These are phyloP conservation scores for Diutina neorugosa DNA, from an alignment of 1,139 yeast genomes.

Conservation along the genomic window DNA sequence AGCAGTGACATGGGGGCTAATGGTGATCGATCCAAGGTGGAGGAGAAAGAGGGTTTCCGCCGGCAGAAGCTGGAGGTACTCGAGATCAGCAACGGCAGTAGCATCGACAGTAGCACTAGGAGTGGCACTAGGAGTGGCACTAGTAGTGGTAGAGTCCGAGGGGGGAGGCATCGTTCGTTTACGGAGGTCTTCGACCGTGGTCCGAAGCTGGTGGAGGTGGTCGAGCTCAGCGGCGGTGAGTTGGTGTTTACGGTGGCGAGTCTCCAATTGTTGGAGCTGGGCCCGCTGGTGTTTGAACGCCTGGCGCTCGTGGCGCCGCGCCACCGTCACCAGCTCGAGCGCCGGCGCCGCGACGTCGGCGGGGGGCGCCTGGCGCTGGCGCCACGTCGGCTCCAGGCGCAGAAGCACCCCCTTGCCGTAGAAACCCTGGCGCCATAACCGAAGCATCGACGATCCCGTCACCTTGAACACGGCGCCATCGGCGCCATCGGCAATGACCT, in stretches of 20 bases:
- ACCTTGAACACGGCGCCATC: slow-evolving; percentile 33
- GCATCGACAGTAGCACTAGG: not conserved
- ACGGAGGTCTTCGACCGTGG: slow-evolving; percentile 14
- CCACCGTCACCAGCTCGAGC: slow-evolving; percentile 62
- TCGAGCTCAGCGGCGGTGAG: slow-evolving; percentile 15
- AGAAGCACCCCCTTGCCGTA: slow-evolving; percentile 89
- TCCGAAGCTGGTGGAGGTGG: slow-evolving; percentile 18
- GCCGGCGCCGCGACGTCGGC: slow-evolving; percentile 18
- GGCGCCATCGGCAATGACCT: slow-evolving; percentile 11
- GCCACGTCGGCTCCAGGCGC: slow-evolving; percentile 91
- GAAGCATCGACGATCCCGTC: slow-evolving; percentile 33
- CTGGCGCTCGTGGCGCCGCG: slow-evolving; percentile 61
- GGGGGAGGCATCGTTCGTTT: slow-evolving; percentile 5
- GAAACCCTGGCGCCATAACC: slow-evolving; percentile 77
- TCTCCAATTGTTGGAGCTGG: slow-evolving; percentile 24
- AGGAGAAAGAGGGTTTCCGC: slow-evolving; percentile 62
- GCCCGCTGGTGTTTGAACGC: slow-evolving; percentile 52
- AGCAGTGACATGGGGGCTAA: not conserved
- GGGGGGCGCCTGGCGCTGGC: slow-evolving; percentile 36
- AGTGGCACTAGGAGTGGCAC: not conserved
- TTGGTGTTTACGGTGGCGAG: slow-evolving; percentile 15
- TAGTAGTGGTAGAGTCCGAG: not conserved
- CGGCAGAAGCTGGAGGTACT: slow-evolving; percentile 62
- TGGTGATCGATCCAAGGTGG: slow-evolving; percentile 28
- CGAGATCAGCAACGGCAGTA: slow-evolving; percentile 31